These are phyloP conservation scores for Athelia psychrophila DNA, from an alignment of 1,284 basidiomycete genomes.

Conservation along the genomic window DNA sequence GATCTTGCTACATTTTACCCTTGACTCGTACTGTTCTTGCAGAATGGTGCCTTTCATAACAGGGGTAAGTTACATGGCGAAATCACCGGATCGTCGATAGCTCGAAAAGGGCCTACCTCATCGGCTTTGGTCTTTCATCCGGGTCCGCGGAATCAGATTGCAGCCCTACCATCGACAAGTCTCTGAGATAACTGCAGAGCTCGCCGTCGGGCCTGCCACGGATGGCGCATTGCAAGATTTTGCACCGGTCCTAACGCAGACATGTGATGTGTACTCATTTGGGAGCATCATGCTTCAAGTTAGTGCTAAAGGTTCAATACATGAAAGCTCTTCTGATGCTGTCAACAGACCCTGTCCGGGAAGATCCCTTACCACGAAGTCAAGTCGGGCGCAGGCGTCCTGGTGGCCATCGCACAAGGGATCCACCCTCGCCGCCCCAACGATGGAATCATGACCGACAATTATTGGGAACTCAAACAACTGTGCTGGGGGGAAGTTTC, in stretches of 20 bases:
- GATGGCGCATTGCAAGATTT: background rate
- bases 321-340: background rate
- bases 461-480: background rate
- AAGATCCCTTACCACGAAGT: background rate
- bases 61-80: no score
- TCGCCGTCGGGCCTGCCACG: conserved; percentile 21
- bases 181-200: background rate
- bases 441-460: background rate
- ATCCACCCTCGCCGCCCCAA: background rate
- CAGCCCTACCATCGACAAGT: no score
- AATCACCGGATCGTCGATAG: background rate
- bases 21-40: no score
- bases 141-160: background rate
- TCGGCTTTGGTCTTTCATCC: background rate
- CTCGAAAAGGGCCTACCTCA: background rate
- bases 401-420: background rate
- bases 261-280: background rate
- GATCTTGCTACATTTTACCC: no score
- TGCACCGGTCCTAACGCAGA: background rate
- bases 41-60: background rate
- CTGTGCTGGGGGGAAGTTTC: background rate
- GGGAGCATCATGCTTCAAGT: background rate
- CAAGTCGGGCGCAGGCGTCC: background rate
- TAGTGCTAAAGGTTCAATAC: background rate
- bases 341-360: background rate